A percentile compares a stretch with the other conserved stretches of the same genome.
Conservation (phyloP, 1,284 basidiomycete species). For the Rhizoctonia solani region DNA sequence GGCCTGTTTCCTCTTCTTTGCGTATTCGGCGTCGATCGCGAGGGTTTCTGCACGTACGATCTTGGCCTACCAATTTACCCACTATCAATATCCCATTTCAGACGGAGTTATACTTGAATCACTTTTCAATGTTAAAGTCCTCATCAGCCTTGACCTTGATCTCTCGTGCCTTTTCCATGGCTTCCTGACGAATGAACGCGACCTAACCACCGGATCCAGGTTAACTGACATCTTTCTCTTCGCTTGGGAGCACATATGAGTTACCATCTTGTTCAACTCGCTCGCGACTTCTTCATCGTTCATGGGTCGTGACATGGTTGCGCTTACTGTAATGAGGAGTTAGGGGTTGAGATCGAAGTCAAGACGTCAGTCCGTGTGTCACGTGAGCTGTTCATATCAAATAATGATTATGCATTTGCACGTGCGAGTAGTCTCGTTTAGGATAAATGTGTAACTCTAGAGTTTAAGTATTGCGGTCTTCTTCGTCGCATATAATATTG, state of each 20-base stretch:
- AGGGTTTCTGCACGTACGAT: conserved; percentile 93
- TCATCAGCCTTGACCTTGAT: conserved; percentile 96
- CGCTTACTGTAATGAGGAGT: conserved; percentile 49
- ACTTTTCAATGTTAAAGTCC: conserved; percentile 96
- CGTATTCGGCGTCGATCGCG: conserved; percentile 87
- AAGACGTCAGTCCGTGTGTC: conserved; percentile 21
- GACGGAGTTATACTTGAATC: not conserved
- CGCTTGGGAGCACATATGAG: too few relatives aligned
- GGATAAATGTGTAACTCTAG: too few relatives aligned
- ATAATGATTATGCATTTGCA: not conserved
- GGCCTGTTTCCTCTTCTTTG: conserved; percentile 92
- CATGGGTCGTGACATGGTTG: conserved; percentile 60
- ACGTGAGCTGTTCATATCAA: not conserved
- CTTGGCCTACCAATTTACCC: conserved; percentile 79
- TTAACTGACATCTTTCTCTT: too few relatives aligned
- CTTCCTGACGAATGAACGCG: conserved; percentile 96
- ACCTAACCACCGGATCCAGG: conserved; percentile 57
- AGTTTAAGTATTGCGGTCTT: too few relatives aligned
- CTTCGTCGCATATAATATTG: too few relatives aligned
- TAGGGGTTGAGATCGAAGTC: conserved; percentile 22
- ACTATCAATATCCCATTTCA: too few relatives aligned
- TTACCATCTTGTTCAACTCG: conserved; percentile 99
- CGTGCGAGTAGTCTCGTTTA: too few relatives aligned
- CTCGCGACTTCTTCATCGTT: conserved; percentile 95
- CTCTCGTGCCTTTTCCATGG: conserved; percentile 94